Conservation (phyloP, 2,329 filamentous ascomycete species). For the Aspergillus sp. region DNA sequence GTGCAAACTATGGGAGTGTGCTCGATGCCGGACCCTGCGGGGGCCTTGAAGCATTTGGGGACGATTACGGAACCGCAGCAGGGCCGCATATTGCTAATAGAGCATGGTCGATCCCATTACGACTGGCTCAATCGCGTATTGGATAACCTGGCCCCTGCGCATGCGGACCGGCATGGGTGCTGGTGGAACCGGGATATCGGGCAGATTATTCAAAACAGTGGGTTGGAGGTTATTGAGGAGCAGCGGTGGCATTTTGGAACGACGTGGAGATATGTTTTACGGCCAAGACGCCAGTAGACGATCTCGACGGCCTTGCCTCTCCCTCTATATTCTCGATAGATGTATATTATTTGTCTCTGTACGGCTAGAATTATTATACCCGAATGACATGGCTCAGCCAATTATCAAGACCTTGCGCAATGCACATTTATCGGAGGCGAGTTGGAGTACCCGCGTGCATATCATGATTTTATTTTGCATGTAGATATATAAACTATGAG, state of each 20-base stretch:
- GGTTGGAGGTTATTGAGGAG: conserved; percentile 48
- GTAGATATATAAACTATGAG: background rate
- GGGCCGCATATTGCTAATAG: conserved; percentile 48
- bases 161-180: conserved; percentile 52
- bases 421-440: background rate
- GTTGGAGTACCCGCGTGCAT: background rate
- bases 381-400: background rate
- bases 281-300: conserved; percentile 24
- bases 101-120: conserved; percentile 51
- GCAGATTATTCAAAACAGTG: conserved; percentile 47
- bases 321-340: background rate
- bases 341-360: conserved; percentile 1
- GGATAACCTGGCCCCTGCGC: conserved; percentile 48
- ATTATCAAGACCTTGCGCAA: background rate
- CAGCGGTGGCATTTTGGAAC: conserved; percentile 51
- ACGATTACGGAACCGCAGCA: conserved; percentile 38
- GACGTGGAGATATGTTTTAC: conserved; percentile 46
- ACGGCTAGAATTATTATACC: background rate
- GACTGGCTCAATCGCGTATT: conserved; percentile 49
- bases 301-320: background rate
- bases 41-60: conserved; percentile 42
- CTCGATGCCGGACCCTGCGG: conserved; percentile 46
- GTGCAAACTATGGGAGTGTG: conserved; percentile 54
- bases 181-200: conserved; percentile 56
- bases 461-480: background rate